Base-by-base conservation (phyloP, 179 eudicot species). In the Spergularia azorica region DNA sequence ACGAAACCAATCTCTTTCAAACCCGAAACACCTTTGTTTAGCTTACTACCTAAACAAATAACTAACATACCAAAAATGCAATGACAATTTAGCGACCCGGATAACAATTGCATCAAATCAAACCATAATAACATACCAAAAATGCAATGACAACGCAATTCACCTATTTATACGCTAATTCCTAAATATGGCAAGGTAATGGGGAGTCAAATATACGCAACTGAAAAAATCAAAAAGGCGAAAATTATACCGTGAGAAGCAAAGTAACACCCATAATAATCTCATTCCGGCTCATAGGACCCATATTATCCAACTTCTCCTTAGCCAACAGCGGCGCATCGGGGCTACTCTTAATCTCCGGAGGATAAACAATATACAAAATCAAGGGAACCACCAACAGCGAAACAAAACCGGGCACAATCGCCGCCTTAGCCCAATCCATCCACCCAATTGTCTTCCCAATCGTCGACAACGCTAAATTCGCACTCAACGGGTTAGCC, bases 401-500 rank as follows among this genome's bases (percentile, higher is more conserved):
- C 3, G 99, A 93, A 21, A 90, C 90, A 85, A 95, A 63, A 0
- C 99, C 99, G 0, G 99, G 99, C 9, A 95, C 99, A 21, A 95
- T 77, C 0, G 99, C 97, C 0, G 97, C 99, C 85, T 88, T 90
- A 1, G 99, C 99, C 99, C 99, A 95, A 87, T 95, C 99, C 86
- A 90, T 88, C 99, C 99, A 95, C 72, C 97, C 97, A 77, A 95
- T 93, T 0, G 89, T 79, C 87, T 86, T 82, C 55, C 79, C 67
- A 8, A 95, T 95, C 9, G 97, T 90, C 70, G 77, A 87, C 0
- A 71, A 59, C 0, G 99, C 90, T 80, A 95, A 79, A 67, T 80
- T 95, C 0, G 97, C 99, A 64, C 97, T 92, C 85, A 95, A 79
- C 0, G 99, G 99, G 54, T 95, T 95, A 0, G 98, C 99, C 9